phyloP scores from a whole-genome alignment of 2,329 filamentous ascomycete species.

The Arthrobotrys pseudoclavata region DNA sequence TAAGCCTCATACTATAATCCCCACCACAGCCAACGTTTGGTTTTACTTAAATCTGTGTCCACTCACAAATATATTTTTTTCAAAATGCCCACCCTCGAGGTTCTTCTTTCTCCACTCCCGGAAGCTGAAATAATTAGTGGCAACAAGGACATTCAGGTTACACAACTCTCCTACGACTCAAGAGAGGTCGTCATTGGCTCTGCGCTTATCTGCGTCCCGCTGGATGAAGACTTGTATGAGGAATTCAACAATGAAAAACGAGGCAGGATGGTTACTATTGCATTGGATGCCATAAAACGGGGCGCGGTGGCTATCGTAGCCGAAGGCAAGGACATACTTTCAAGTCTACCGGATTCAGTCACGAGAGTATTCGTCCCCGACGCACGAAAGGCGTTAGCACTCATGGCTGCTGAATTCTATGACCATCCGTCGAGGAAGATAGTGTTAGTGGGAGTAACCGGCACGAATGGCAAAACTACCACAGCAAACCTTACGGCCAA shows the following conservation, averaged over 20 bases:
- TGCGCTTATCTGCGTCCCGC: constrained; percentile 27
- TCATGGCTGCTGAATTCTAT: constrained; percentile 50
- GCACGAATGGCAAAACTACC: constrained; percentile 56
- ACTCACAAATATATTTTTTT: neutral
- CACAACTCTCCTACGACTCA: constrained; percentile 33
- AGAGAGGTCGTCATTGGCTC: constrained; percentile 16
- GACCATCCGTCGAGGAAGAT: constrained; percentile 41
- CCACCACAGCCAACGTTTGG: too few species aligned
- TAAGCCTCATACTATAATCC: too few species aligned
- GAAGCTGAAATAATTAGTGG: constrained; percentile 35
- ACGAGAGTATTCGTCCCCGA: constrained; percentile 34
- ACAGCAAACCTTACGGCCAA: constrained; percentile 36
- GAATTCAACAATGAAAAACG: neutral
- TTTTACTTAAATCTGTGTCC: too few species aligned
- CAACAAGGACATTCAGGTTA: neutral
- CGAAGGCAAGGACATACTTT: constrained; percentile 11
- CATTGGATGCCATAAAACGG: constrained; percentile 9
- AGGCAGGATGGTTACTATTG: neutral
- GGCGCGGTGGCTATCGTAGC: constrained; percentile 30
- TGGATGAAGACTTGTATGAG: constrained; percentile 21
- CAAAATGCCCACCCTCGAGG: constrained; percentile 26
- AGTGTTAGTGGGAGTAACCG: constrained; percentile 37
- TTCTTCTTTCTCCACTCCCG: constrained; percentile 26
- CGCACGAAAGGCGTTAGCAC: constrained; percentile 19
- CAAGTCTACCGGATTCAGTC: neutral